Evolutionary conservation across 2,329 filamentous ascomycete genomes (phyloP).

Genomic region (Talaromyces sp.): DNA sequence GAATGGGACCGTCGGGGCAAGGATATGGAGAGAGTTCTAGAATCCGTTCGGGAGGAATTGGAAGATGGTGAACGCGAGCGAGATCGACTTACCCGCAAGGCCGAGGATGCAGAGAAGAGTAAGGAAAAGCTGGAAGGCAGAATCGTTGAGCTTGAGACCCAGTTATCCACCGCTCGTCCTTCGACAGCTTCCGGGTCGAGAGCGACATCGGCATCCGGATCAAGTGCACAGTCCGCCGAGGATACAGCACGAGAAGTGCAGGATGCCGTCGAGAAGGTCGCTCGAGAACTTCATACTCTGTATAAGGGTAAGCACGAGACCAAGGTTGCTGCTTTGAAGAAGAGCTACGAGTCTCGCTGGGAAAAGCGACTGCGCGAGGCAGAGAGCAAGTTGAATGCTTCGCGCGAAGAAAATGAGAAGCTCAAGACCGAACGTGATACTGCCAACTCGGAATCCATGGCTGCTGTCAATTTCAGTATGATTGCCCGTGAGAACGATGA

Average conservation of each 20-base stretch:
- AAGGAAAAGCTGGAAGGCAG: slow-evolving; percentile 50
- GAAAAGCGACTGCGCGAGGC: slow-evolving; percentile 85
- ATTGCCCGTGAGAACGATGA: slow-evolving; percentile 57
- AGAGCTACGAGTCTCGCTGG: slow-evolving; percentile 80
- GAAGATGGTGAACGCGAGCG: slow-evolving; percentile 76
- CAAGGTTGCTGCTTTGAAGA: slow-evolving; percentile 87
- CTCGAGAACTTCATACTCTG: slow-evolving; percentile 85
- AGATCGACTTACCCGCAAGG: slow-evolving; percentile 73
- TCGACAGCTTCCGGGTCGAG: slow-evolving; percentile 25
- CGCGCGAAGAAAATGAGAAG: slow-evolving; percentile 73
- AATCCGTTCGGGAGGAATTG: slow-evolving; percentile 80
- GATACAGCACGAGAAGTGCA: slow-evolving; percentile 71
- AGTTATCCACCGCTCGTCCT: slow-evolving; percentile 47
- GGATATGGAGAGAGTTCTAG: slow-evolving; percentile 81
- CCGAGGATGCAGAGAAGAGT: slow-evolving; percentile 73
- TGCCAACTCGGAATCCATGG: slow-evolving; percentile 62
- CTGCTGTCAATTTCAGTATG: slow-evolving; percentile 49
- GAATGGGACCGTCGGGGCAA: slow-evolving; percentile 82
- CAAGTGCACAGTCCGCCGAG: slow-evolving; percentile 44
- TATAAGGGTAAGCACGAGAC: slow-evolving; percentile 98
- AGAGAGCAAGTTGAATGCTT: slow-evolving; percentile 69
- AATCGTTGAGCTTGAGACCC: slow-evolving; percentile 50
- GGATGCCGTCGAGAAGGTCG: slow-evolving; percentile 83
- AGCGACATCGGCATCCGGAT: slow-evolving; percentile 35
- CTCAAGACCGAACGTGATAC: slow-evolving; percentile 67